phyloP scores from a whole-genome alignment of 768 basidiomycete species.

The Sporobolomyces roseus region DNA sequence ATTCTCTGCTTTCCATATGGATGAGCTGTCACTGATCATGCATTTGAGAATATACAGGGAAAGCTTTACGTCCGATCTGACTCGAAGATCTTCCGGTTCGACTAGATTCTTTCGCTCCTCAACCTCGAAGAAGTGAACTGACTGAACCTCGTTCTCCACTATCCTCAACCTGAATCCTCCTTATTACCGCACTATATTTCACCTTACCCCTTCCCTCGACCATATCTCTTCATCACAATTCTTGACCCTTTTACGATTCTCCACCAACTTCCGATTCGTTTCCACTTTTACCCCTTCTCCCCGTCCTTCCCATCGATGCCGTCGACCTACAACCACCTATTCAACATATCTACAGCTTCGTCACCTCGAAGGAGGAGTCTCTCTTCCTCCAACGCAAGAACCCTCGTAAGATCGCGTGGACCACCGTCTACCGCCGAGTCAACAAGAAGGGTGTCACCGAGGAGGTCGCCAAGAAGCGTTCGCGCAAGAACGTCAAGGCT shows the following conservation, averaged over 20 bases:
- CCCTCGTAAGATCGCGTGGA: constrained; percentile 99
- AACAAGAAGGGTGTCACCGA: constrained; percentile 99
- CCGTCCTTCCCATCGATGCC: neutral
- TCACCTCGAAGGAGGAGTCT: constrained; percentile 84
- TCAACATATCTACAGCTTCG: constrained; percentile 81
- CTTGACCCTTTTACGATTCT: too few relatives aligned
- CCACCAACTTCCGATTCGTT: too few relatives aligned
- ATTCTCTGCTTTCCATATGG: neutral
- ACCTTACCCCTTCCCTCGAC: too few relatives aligned
- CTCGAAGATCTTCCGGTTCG: constrained; percentile 46
- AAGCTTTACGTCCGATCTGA: constrained; percentile 45
- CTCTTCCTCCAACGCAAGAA: constrained; percentile 99
- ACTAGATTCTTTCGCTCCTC: neutral
- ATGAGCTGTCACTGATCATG: neutral
- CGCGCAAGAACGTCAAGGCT: constrained; percentile 84
- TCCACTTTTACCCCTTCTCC: neutral
- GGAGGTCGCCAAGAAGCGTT: constrained; percentile 98
- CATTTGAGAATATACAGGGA: constrained; percentile 17
- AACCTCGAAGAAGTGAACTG: too few relatives aligned
- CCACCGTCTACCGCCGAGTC: constrained; percentile 81
- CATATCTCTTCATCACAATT: too few relatives aligned
- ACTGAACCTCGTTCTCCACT: neutral
- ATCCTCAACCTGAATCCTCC: too few relatives aligned
- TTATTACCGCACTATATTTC: too few relatives aligned
- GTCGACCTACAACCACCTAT: neutral